A percentile compares a stretch with the other conserved stretches of the same genome.
These are phyloP conservation scores for Ambrosiella xylebori DNA, from an alignment of 2,329 filamentous ascomycete genomes.

Conservation along the genomic window DNA sequence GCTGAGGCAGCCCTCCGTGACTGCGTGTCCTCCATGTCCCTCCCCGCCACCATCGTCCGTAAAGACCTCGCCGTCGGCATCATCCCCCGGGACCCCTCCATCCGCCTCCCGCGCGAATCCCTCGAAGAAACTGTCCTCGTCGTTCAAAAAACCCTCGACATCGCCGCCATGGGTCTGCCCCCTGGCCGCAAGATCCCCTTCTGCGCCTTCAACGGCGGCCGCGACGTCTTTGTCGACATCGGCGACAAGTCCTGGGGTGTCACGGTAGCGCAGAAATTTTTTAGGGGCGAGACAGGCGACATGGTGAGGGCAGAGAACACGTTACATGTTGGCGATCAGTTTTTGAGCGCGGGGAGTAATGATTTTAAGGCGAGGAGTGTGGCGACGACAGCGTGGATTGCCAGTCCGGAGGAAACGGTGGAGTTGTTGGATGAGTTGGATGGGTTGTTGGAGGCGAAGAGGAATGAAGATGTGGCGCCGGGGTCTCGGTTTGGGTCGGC, in stretches of 20 bases:
- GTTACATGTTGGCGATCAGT: constrained; percentile 92
- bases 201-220: constrained; percentile 94
- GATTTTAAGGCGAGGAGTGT: constrained; percentile 91
- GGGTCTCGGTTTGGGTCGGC: not conserved
- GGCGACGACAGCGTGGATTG: constrained; percentile 93
- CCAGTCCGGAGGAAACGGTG: constrained; percentile 79
- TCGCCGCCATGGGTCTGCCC: constrained; percentile 39
- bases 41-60: constrained; percentile 64
- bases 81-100: constrained; percentile 43
- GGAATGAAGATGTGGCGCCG: too few relatives aligned
- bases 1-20: constrained; percentile 72
- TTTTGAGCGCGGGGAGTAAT: constrained; percentile 84
- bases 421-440: constrained; percentile 71
- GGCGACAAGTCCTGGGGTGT: constrained; percentile 97
- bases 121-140: constrained; percentile 93
- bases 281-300: constrained; percentile 36
- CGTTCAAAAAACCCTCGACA: constrained; percentile 80
- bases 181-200: constrained; percentile 48
- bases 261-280: constrained; percentile 77
- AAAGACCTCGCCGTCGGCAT: constrained; percentile 81
- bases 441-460: constrained; percentile 34
- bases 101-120: constrained; percentile 66
- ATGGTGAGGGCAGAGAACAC: constrained; percentile 57
- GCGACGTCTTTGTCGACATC: constrained; percentile 96
- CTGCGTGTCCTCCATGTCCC: constrained; percentile 60